Percentiles rank a stretch among this genome's conserved stretches.
These are phyloP conservation scores for Erodium texanum DNA, from an alignment of 441 rosid genomes.

Conservation along the genomic window DNA sequence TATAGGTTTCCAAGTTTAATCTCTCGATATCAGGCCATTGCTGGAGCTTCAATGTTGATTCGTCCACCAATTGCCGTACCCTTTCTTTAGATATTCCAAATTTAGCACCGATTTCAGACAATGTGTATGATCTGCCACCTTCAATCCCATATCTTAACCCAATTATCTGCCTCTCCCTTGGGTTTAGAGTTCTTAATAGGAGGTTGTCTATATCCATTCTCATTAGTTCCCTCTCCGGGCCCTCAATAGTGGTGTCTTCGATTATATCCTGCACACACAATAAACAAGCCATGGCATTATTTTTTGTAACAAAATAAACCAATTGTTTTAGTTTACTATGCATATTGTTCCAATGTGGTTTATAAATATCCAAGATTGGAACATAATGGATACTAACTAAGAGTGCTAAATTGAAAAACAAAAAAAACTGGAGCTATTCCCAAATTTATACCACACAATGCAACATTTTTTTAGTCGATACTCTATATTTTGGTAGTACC, in stretches of 20 bases:
- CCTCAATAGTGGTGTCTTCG: constrained; percentile 55
- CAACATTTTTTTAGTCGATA: too few species aligned
- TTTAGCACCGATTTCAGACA: constrained; percentile 55
- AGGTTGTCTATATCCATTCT: constrained; percentile 50
- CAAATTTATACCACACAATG: not conserved
- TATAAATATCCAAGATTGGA: not conserved
- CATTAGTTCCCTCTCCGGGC: constrained; percentile 65
- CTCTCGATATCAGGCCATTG: constrained; percentile 50
- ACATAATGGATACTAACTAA: too few species aligned
- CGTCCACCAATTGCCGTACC: constrained; percentile 68
- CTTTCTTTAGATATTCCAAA: constrained; percentile 67
- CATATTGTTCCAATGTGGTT: not conserved
- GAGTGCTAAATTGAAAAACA: not conserved
- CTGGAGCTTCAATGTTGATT: constrained; percentile 67
- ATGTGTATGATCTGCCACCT: constrained; percentile 48
- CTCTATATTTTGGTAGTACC: too few species aligned
- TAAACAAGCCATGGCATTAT: not conserved
- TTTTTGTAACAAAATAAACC: not conserved
- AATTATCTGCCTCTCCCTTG: constrained; percentile 65
- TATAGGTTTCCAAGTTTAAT: constrained; percentile 35
- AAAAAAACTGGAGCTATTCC: not conserved
- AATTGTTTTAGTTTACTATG: not conserved
- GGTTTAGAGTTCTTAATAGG: constrained; percentile 42
- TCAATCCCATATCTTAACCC: constrained; percentile 67
- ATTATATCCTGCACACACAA: constrained; percentile 50